Evolutionary conservation across 2,329 filamentous ascomycete species (phyloP).

Genomic region (Penicillium sp.): DNA sequence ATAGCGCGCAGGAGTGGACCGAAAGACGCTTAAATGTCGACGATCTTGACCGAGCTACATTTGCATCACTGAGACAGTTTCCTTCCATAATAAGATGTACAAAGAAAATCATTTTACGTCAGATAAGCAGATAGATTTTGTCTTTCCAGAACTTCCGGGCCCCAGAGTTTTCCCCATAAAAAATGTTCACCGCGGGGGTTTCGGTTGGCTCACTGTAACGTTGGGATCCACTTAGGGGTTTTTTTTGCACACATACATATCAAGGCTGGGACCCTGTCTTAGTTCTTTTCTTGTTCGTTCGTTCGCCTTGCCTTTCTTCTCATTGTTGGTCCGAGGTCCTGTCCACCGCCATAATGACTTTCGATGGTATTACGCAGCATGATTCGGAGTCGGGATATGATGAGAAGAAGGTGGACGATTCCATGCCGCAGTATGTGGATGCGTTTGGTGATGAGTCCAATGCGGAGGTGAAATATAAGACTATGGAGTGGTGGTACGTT

Average conservation of each 20-base stretch:
- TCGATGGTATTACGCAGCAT: constrained; percentile 13
- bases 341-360: constrained; percentile 13
- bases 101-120: constrained; percentile 5
- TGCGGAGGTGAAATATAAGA: constrained; percentile 24
- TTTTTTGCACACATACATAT: constrained; percentile 10
- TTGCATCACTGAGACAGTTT: constrained; percentile 7
- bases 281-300: not conserved
- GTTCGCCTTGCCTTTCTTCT: not conserved
- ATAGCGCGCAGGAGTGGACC: constrained; percentile 7
- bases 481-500: constrained; percentile 26
- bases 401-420: constrained; percentile 13
- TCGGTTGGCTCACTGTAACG: constrained; percentile 15
- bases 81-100: constrained; percentile 14
- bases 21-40: constrained; percentile 17
- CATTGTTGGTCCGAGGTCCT: not conserved
- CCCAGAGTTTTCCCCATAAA: constrained; percentile 16
- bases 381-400: constrained; percentile 20
- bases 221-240: constrained; percentile 20
- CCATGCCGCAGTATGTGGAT: constrained; percentile 5
- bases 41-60: constrained; percentile 8
- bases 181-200: constrained; percentile 12
- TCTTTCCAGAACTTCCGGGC: constrained; percentile 13
- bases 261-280: not conserved
- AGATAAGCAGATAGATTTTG: constrained; percentile 11
- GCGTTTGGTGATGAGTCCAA: constrained; percentile 20